These are phyloP conservation scores for Teratosphaeria pseudoeucalypti DNA, from an alignment of 2,329 filamentous ascomycete species.

Conservation along the genomic window DNA sequence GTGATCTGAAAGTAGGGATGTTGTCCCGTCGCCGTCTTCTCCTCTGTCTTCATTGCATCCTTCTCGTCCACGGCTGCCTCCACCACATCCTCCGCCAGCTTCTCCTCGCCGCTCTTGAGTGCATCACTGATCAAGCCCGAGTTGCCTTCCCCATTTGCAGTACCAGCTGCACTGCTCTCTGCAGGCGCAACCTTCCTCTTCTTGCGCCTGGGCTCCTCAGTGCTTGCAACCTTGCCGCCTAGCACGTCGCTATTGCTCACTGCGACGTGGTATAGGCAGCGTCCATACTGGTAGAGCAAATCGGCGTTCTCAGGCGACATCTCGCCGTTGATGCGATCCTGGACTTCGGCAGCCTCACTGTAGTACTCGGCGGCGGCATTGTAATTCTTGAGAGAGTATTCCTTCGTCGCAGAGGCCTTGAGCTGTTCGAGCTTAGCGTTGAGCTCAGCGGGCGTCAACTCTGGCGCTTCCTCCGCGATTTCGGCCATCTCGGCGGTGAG, in stretches of 20 bases:
- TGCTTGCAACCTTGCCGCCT: conserved; percentile 62
- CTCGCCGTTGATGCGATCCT: conserved; percentile 86
- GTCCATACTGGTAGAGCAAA: conserved; percentile 86
- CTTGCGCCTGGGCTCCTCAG: conserved; percentile 45
- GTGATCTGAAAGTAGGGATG: conserved; percentile 85
- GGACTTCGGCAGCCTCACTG: conserved; percentile 77
- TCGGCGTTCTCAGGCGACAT: conserved; percentile 85
- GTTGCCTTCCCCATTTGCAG: conserved; percentile 23
- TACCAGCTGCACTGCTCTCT: conserved; percentile 13
- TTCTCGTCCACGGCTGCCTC: conserved; percentile 34
- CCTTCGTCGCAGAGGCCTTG: conserved; percentile 66
- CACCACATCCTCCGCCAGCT: conserved; percentile 31
- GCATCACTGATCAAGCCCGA: conserved; percentile 19
- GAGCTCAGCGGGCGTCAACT: conserved; percentile 8
- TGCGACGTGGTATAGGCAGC: conserved; percentile 85
- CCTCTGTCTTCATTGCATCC: conserved; percentile 31
- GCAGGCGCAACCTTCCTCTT: conserved; percentile 28
- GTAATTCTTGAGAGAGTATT: conserved; percentile 86
- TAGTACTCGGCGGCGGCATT: conserved; percentile 77
- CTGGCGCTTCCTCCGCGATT: neutral
- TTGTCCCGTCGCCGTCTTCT: conserved; percentile 39
- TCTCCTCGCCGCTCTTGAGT: conserved; percentile 28
- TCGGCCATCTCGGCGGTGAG: neutral
- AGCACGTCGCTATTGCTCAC: conserved; percentile 91
- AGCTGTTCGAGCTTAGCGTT: conserved; percentile 48